Conservation (phyloP, 1,284 basidiomycete species). For the Mycosarcoma mackinlayi region DNA sequence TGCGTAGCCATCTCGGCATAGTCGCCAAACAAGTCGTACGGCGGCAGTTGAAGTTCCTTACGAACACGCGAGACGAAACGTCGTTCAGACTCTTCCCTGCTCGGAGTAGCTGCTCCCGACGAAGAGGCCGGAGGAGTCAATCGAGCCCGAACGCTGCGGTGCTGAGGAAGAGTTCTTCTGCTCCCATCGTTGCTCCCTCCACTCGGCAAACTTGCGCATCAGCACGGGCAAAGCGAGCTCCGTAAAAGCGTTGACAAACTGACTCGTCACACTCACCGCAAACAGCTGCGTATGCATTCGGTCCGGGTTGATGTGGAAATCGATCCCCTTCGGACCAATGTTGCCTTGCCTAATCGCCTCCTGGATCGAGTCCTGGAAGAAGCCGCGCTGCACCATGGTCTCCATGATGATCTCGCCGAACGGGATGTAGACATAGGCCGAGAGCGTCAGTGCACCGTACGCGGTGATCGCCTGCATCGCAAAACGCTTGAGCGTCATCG, state of each 20-base stretch:
- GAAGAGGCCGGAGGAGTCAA: conserved; percentile 15
- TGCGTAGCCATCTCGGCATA: conserved; percentile 93
- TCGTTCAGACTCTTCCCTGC: conserved; percentile 72
- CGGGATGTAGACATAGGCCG: conserved; percentile 67
- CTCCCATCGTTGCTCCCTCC: conserved; percentile 26
- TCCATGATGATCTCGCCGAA: conserved; percentile 66
- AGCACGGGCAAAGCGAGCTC: conserved; percentile 81
- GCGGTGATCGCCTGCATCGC: conserved; percentile 87
- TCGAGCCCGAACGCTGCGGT: conserved; percentile 10
- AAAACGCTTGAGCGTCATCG: conserved; percentile 91
- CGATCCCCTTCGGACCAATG: conserved; percentile 28
- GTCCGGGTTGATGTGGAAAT: conserved; percentile 71
- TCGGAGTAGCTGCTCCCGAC: conserved; percentile 21
- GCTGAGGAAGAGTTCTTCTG: conserved; percentile 14
- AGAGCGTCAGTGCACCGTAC: conserved; percentile 72
- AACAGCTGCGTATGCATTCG: conserved; percentile 92
- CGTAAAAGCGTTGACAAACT: conserved; percentile 82
- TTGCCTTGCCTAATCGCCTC: conserved; percentile 56
- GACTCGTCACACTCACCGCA: conserved; percentile 91
- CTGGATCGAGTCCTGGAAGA: conserved; percentile 53
- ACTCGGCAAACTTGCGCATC: conserved; percentile 69
- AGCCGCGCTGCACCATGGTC: conserved; percentile 56
- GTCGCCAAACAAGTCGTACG: conserved; percentile 76
- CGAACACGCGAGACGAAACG: conserved; percentile 81
- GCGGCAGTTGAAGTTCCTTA: conserved; percentile 81